phyloP scores from a whole-genome alignment of 2,329 filamentous ascomycete genomes.

The Podosphaera leucotricha region DNA sequence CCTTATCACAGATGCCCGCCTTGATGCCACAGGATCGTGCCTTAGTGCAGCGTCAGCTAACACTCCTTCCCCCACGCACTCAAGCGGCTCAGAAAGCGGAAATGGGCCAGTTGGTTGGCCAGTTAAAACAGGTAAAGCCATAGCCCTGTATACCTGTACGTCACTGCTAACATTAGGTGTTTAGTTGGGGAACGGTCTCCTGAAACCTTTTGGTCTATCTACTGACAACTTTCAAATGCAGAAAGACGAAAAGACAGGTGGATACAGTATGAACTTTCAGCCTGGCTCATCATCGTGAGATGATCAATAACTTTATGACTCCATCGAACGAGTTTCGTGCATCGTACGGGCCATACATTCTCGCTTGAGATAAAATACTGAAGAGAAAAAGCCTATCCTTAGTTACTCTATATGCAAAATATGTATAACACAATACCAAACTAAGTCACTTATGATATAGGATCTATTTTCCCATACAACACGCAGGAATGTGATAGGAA shows the following conservation, averaged over 20 bases:
- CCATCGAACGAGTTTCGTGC: too few relatives aligned
- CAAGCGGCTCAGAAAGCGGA: slow-evolving; percentile 67
- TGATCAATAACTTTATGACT: too few relatives aligned
- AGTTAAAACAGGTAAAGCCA: slow-evolving; percentile 51
- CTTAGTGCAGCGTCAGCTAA: slow-evolving; percentile 42
- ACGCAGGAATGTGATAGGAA: too few relatives aligned
- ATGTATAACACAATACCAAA: too few relatives aligned
- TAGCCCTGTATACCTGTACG: background rate
- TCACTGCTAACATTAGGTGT: background rate
- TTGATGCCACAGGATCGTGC: slow-evolving; percentile 42
- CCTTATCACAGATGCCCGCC: slow-evolving; percentile 32
- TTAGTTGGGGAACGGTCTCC: slow-evolving; percentile 63
- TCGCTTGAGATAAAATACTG: too few relatives aligned
- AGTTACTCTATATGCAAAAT: too few relatives aligned
- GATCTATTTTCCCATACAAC: too few relatives aligned
- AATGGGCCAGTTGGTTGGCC: slow-evolving; percentile 93
- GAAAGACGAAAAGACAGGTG: slow-evolving; percentile 71
- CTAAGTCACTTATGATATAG: too few relatives aligned
- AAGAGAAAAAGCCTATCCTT: too few relatives aligned
- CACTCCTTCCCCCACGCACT: slow-evolving; percentile 39
- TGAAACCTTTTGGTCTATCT: slow-evolving; percentile 82
- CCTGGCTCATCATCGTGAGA: slow-evolving; percentile 5
- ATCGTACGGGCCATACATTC: too few relatives aligned
- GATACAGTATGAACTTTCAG: slow-evolving; percentile 79
- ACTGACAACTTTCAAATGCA: slow-evolving; percentile 90